Conservation (phyloP, 805 yeast genomes). For the Yamadazyma sp. region DNA sequence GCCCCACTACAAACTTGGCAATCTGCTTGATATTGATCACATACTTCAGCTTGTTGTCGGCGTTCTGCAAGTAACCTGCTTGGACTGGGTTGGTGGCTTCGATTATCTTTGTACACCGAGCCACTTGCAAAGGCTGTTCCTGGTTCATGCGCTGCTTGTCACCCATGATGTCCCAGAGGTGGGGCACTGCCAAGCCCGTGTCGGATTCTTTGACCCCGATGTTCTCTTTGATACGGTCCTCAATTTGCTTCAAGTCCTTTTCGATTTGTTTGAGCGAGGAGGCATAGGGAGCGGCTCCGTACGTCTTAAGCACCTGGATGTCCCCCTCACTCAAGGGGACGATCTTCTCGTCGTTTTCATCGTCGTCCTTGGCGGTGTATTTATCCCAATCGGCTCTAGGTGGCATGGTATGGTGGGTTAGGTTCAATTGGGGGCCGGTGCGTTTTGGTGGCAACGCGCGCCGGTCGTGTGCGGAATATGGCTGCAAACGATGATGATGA, state of each 20-base stretch:
- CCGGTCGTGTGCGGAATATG: too few species aligned
- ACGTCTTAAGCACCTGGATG: constrained; percentile 93
- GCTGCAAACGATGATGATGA: too few species aligned
- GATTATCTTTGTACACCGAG: constrained; percentile 96
- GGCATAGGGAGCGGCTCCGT: constrained; percentile 97
- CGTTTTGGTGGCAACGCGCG: too few species aligned
- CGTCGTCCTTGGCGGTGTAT: constrained; percentile 77
- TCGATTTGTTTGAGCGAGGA: constrained; percentile 76
- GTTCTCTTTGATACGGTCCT: constrained; percentile 86
- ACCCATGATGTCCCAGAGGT: constrained; percentile 95
- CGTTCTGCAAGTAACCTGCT: constrained; percentile 45
- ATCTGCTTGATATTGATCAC: constrained; percentile 97
- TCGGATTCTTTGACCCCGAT: constrained; percentile 94
- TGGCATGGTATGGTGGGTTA: constrained; percentile 81
- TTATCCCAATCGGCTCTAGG: constrained; percentile 99
- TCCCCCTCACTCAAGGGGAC: constrained; percentile 93
- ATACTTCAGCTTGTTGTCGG: constrained; percentile 86
- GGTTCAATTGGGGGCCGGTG: not conserved
- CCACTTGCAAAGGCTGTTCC: constrained; percentile 97
- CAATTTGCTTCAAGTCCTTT: constrained; percentile 81
- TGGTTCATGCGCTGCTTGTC: constrained; percentile 90
- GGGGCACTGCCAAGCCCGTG: constrained; percentile 97
- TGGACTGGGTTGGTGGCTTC: constrained; percentile 48
- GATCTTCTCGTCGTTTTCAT: constrained; percentile 71
- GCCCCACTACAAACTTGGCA: constrained; percentile 92